Base-by-base conservation (phyloP, 2,329 filamentous ascomycete genomes). In the Botrytis fabae region DNA sequence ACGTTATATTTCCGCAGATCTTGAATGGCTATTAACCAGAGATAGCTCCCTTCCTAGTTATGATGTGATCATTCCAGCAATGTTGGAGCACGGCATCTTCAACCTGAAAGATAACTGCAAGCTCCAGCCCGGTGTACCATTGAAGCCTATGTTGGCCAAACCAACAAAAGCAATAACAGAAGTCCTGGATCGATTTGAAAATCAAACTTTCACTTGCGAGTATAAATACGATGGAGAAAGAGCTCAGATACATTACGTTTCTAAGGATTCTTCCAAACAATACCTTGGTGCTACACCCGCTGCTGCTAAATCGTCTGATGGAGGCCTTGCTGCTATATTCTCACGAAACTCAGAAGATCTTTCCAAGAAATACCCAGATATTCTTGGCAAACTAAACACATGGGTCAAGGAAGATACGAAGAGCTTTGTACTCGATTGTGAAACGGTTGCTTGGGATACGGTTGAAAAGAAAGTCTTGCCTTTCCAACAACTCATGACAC, bases 171-270 rank as follows among this genome's bases (percentile, higher is more conserved):
- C 96, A 8, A 98, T 99, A 78, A 97, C 95, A 0, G 96, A 99
- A 83, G 96, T 99, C 0, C 87, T 99, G 18, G 95, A 99, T 82
- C 93, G 96, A 8, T 99, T 99, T 77, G 96, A 98, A 81, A 91
- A 93, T 76, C 96, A 97, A 80, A 92, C 92, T 40, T 99, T 99
- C 80, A 98, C 96, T 1, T 99, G 96, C 83, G 96, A 99, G 82
- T 99, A 97, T 86, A 99, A 99, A 82, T 99, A 99, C 80, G 96
- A 99, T 79, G 96, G 96, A 66, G 96, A 99, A 83, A 88, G 96
- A 80, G 96, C 96, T n/a, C 96, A 99, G 81, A 98, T 99, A 69
- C 96, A 99, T 81, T 99, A 97, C 78, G 94, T 98, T 46, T 91
- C 95, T 7, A 93, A 94, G 75, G 92, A 95, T 75, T 88, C 93